A percentile compares a stretch with the other conserved stretches of the same genome.
These are phyloP conservation scores for Leucosporidium scottii DNA, from an alignment of 768 basidiomycete genomes.

Conservation along the genomic window DNA sequence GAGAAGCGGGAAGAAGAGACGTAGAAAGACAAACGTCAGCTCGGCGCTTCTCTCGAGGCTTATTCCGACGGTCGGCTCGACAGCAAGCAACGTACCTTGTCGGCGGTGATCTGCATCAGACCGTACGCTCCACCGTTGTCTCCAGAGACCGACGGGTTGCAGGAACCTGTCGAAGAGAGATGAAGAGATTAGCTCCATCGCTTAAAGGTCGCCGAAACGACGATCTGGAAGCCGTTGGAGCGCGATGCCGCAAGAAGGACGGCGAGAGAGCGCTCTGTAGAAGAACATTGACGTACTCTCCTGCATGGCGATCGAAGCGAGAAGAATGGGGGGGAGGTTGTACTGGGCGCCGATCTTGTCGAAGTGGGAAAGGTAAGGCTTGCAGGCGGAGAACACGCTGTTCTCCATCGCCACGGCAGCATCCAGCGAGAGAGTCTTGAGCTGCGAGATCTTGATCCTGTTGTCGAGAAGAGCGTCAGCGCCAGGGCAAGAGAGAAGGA, in stretches of 20 bases:
- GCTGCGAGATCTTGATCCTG: too few relatives aligned
- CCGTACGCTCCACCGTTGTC: conserved; percentile 24
- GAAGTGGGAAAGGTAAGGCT: conserved; percentile 50
- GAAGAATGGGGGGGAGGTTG: conserved; percentile 60
- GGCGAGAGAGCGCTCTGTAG: too few relatives aligned
- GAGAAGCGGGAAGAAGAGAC: too few relatives aligned
- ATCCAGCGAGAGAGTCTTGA: conserved; percentile 42
- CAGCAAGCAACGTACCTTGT: conserved; percentile 25
- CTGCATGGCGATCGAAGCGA: conserved; percentile 84
- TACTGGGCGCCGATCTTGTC: conserved; percentile 52
- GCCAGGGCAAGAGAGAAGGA: too few relatives aligned
- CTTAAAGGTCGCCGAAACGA: too few relatives aligned
- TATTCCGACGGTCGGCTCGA: conserved; percentile 3
- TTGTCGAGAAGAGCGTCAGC: too few relatives aligned
- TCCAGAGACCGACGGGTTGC: conserved; percentile 47
- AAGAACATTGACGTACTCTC: conserved; percentile 48
- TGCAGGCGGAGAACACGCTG: conserved; percentile 58
- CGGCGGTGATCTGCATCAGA: conserved; percentile 29
- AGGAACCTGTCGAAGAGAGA: conserved; percentile 40
- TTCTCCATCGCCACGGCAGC: conserved; percentile 48
- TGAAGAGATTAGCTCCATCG: too few relatives aligned
- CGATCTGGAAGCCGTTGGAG: too few relatives aligned
- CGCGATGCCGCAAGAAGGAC: too few relatives aligned
- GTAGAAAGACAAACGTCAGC: too few relatives aligned
- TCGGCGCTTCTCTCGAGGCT: too few relatives aligned